Conservation (phyloP, 768 basidiomycete species). For the Phylloporus sp. region DNA sequence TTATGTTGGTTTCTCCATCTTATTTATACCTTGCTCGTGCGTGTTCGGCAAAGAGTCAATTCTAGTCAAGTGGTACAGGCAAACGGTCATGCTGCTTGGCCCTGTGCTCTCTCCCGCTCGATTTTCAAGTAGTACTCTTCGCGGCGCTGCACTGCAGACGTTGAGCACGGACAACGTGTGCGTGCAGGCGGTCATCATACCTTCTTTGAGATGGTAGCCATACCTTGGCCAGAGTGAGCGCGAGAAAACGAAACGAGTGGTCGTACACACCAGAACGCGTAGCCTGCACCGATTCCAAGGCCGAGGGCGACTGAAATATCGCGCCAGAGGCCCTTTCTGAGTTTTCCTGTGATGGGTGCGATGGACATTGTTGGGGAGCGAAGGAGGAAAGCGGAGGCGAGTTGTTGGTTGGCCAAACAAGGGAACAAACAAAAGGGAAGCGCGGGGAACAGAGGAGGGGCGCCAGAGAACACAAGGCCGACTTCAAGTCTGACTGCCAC, state of each 20-base stretch:
- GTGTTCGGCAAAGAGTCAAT: not conserved
- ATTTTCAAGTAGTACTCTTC: slow-evolving; percentile 85
- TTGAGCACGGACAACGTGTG: slow-evolving; percentile 9
- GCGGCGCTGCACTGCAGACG: slow-evolving; percentile 64
- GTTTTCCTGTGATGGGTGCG: slow-evolving; percentile 88
- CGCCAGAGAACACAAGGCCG: slow-evolving; percentile 15
- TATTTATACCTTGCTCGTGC: slow-evolving; percentile 28
- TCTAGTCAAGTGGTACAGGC: too few relatives aligned
- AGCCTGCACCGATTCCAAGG: slow-evolving; percentile 69
- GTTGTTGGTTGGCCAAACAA: slow-evolving; percentile 25
- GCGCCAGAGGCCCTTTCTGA: slow-evolving; percentile 89
- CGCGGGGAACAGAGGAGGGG: slow-evolving; percentile 16
- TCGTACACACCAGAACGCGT: slow-evolving; percentile 84
- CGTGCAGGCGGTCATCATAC: slow-evolving; percentile 56
- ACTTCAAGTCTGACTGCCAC: slow-evolving; percentile 17
- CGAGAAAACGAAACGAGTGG: slow-evolving; percentile 11
- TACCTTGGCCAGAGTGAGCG: slow-evolving; percentile 53
- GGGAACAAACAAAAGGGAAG: slow-evolving; percentile 28
- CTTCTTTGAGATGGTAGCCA: slow-evolving; percentile 66
- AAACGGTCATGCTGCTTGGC: slow-evolving; percentile 13
- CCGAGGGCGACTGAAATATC: slow-evolving; percentile 73
- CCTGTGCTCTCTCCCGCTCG: slow-evolving; percentile 49
- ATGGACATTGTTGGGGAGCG: slow-evolving; percentile 65
- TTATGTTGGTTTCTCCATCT: slow-evolving; percentile 9
- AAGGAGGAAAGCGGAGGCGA: slow-evolving; percentile 20